A percentile compares a stretch with the other conserved stretches of the same genome.
Conservation (phyloP, 139 green algal genomes). For the Closterium sp. region DNA sequence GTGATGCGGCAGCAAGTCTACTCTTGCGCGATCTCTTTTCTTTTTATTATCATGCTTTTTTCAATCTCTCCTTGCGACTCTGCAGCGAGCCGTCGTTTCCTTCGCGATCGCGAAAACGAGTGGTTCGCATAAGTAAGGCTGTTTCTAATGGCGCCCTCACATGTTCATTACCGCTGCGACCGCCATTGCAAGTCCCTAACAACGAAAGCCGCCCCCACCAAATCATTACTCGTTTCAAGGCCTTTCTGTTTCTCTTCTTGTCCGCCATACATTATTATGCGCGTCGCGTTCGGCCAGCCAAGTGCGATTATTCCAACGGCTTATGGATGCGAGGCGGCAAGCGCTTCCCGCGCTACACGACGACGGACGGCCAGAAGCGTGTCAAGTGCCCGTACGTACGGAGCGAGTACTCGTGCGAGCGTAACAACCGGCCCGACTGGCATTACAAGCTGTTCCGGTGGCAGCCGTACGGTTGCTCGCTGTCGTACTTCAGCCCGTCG, state of each 20-base stretch:
- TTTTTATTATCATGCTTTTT: no score
- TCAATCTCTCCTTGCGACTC: no score
- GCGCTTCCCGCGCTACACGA: neutral
- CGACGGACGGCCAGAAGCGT: neutral
- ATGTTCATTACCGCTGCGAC: no score
- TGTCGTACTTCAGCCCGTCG: neutral
- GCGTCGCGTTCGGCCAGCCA: neutral
- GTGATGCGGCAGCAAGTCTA: neutral
- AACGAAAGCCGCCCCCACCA: no score
- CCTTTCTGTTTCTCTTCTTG: neutral
- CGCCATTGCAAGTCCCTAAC: no score
- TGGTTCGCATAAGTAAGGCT: no score
- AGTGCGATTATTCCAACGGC: neutral
- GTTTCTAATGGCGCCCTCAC: no score
- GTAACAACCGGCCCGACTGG: neutral
- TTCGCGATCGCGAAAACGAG: no score
- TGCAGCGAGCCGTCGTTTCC: no score
- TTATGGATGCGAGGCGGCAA: neutral
- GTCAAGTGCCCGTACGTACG: constrained; percentile 3
- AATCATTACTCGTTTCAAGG: neutral
- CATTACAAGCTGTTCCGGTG: constrained; percentile 2
- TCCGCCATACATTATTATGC: neutral
- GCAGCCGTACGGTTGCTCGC: neutral
- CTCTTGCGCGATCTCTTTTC: neutral
- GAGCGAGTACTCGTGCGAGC: neutral